These are phyloP conservation scores for Dinochytrium kinnereticum DNA, from an alignment of 371 early-diverging fungal genomes.

Conservation along the genomic window DNA sequence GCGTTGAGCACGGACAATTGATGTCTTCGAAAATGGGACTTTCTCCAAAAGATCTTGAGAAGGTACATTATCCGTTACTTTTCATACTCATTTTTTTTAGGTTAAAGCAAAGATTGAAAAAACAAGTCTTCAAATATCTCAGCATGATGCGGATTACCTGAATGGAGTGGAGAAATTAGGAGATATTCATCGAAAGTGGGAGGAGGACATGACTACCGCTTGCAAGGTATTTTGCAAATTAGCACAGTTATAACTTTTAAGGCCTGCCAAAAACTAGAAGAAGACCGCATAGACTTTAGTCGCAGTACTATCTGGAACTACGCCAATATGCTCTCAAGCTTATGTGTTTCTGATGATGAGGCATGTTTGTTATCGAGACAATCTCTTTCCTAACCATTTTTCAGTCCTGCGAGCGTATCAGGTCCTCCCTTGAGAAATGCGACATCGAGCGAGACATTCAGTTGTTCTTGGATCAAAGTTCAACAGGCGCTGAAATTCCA, in stretches of 20 bases:
- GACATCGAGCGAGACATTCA: constrained; percentile 74
- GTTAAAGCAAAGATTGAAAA: constrained; percentile 50
- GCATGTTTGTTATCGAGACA: constrained; percentile 42
- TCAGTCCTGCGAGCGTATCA: constrained; percentile 77
- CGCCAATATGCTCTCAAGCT: constrained; percentile 80
- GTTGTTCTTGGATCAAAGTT: constrained; percentile 68
- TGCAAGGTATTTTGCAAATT: constrained; percentile 63
- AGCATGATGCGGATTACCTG: constrained; percentile 73
- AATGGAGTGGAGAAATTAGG: constrained; percentile 65
- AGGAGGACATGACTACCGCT: constrained; percentile 66
- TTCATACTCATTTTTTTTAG: constrained; percentile 25
- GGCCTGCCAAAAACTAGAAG: constrained; percentile 81
- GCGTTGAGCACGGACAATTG: constrained; percentile 57
- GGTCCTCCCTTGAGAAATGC: constrained; percentile 71
- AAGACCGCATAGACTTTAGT: constrained; percentile 85
- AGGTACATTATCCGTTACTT: constrained; percentile 30
- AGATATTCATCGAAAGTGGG: constrained; percentile 75
- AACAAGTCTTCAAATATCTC: constrained; percentile 38
- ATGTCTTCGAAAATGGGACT: constrained; percentile 32
- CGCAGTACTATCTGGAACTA: constrained; percentile 81
- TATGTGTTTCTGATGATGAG: constrained; percentile 89
- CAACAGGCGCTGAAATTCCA: constrained; percentile 72
- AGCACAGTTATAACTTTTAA: background rate
- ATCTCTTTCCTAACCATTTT: background rate
- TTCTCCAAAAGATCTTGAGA: constrained; percentile 46